Evolutionary conservation across 2,329 filamentous ascomycete species (phyloP).

Genomic region (Acrocalymma vagum): DNA sequence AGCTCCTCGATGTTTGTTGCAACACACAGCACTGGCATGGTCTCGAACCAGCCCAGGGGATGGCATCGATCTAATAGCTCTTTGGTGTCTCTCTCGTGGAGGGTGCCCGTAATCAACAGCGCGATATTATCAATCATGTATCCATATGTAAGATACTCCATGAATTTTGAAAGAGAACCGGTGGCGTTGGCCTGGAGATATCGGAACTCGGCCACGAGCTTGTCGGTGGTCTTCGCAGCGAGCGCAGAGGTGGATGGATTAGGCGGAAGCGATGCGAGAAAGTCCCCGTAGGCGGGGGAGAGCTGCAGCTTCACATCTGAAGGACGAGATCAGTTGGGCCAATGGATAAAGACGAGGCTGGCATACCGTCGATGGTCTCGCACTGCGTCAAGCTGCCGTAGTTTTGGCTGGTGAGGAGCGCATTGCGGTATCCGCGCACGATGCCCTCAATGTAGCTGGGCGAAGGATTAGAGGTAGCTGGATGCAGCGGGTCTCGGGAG

Average conservation of each 20-base stretch:
- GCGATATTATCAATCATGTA: conserved; percentile 99
- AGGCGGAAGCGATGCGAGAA: conserved; percentile 89
- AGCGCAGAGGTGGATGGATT: conserved; percentile 97
- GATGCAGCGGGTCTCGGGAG: no score
- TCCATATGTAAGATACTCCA: conserved; percentile 97
- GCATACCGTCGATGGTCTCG: conserved; percentile 91
- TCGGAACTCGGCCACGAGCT: conserved; percentile 95
- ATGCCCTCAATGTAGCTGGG: conserved; percentile 96
- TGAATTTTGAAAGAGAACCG: conserved; percentile 90
- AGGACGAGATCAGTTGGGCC: conserved; percentile 7
- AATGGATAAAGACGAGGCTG: conserved; percentile 3
- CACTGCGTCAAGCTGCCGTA: conserved; percentile 97
- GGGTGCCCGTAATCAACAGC: conserved; percentile 94
- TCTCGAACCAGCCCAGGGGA: conserved; percentile 98
- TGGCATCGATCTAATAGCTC: conserved; percentile 96
- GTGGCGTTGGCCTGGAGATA: conserved; percentile 95
- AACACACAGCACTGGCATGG: conserved; percentile 96
- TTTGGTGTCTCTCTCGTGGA: conserved; percentile 95
- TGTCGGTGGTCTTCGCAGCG: conserved; percentile 94
- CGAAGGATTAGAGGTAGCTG: no score
- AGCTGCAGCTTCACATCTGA: conserved; percentile 97
- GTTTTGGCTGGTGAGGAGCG: conserved; percentile 86
- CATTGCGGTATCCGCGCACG: conserved; percentile 95
- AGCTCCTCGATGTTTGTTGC: conserved; percentile 98
- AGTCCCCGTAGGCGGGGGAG: conserved; percentile 95